phyloP scores from a whole-genome alignment of 331 rosid species.

The Cydonia oblonga region DNA sequence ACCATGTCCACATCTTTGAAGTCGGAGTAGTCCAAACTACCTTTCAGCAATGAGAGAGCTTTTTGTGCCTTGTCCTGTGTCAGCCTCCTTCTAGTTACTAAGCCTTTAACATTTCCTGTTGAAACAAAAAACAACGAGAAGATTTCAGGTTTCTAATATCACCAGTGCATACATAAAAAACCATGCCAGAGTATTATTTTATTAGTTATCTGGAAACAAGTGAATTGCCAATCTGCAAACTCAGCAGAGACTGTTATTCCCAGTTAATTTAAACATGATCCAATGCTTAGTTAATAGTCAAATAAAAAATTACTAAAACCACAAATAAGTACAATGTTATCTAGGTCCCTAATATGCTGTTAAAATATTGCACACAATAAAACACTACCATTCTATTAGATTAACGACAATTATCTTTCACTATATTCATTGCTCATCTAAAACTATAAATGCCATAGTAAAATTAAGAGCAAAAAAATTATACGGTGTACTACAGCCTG shows the following conservation, averaged over 20 bases:
- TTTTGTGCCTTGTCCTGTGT: conserved; percentile 52
- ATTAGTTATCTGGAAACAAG: not conserved
- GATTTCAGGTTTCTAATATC: not conserved
- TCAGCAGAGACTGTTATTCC: not conserved
- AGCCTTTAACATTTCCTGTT: conserved; percentile 58
- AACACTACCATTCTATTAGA: not conserved
- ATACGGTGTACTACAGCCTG: no score
- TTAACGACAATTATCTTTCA: not conserved
- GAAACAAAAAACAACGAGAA: conserved; percentile 7
- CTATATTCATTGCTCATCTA: not conserved
- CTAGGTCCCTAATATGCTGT: not conserved
- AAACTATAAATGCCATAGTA: not conserved
- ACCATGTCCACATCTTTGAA: conserved; percentile 86
- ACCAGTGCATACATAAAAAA: not conserved
- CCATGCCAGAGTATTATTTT: not conserved
- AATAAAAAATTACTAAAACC: not conserved
- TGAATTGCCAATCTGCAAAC: not conserved
- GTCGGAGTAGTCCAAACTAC: conserved; percentile 69
- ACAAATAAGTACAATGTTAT: not conserved
- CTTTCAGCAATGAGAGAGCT: conserved; percentile 63
- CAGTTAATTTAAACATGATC: not conserved
- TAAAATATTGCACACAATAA: not conserved
- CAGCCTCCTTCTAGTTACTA: conserved; percentile 59
- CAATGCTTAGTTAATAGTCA: not conserved
- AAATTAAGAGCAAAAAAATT: not conserved